These are phyloP conservation scores for Solanum hybrid DNA, from an alignment of 305 asterid genomes.

Conservation along the genomic window DNA sequence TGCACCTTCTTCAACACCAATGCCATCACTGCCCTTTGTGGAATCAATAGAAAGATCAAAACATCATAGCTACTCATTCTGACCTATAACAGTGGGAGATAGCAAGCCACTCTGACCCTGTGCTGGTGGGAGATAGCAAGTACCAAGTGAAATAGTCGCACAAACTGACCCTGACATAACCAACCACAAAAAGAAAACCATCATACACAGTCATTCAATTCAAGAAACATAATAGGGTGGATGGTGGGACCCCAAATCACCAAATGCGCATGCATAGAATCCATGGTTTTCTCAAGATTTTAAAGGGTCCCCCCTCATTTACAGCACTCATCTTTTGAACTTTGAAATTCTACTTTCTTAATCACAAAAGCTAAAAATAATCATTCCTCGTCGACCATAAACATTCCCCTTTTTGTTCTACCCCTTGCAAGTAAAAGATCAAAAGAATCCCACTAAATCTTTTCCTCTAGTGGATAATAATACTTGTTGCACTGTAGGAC, in stretches of 20 bases:
- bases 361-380: conserved; percentile 33
- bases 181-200: background rate
- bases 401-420: conserved; percentile 31
- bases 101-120: background rate
- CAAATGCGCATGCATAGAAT: conserved; percentile 63
- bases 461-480: conserved; percentile 25
- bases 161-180: background rate
- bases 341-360: conserved; percentile 33
- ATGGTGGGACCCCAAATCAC: conserved; percentile 44
- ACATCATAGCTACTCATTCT: background rate
- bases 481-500: conserved; percentile 27
- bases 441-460: conserved; percentile 25
- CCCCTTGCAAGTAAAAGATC: conserved; percentile 21
- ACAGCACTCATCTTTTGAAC: conserved; percentile 25
- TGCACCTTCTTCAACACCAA: background rate
- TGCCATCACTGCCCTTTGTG: background rate
- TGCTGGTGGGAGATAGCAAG: background rate
- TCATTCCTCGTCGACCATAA: conserved; percentile 38
- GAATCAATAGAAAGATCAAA: conserved; percentile 5
- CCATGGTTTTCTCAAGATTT: conserved; percentile 34
- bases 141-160: background rate
- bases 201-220: conserved; percentile 12
- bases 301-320: conserved; percentile 25
- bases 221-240: conserved; percentile 29
- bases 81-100: background rate